Conservation (phyloP, 140 eudicot species). For the Oenanthe javanica region DNA sequence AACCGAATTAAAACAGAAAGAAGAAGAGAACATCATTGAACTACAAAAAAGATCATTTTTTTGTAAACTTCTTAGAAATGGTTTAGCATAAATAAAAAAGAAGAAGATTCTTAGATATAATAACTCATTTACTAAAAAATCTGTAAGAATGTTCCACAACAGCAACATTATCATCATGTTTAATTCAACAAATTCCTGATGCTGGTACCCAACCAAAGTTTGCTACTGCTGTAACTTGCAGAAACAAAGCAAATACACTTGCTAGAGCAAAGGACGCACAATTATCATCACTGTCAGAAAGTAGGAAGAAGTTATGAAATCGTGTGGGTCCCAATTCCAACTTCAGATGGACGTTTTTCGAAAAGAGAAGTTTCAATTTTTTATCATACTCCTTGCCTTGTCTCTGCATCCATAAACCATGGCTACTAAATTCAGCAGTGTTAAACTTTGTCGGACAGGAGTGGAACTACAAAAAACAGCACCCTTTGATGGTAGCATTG, state of each 20-base stretch:
- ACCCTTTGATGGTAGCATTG: conserved; percentile 56
- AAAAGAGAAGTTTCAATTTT: conserved; percentile 30
- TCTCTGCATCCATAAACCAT: conserved; percentile 56
- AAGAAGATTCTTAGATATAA: neutral
- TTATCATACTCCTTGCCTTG: conserved; percentile 71
- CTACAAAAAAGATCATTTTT: too few species aligned
- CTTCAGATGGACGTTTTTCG: conserved; percentile 52
- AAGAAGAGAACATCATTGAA: neutral
- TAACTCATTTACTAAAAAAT: neutral
- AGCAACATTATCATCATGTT: neutral
- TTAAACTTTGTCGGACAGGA: conserved; percentile 38
- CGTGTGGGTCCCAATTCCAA: conserved; percentile 62
- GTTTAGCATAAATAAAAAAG: neutral
- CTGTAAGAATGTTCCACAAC: neutral
- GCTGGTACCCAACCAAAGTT: neutral
- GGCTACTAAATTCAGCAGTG: conserved; percentile 49
- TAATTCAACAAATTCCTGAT: neutral
- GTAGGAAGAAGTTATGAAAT: conserved; percentile 33
- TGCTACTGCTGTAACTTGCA: conserved; percentile 22
- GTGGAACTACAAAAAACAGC: conserved; percentile 47
- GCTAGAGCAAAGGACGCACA: conserved; percentile 48
- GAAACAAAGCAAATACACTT: conserved; percentile 40
- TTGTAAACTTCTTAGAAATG: neutral
- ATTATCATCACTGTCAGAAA: conserved; percentile 32
- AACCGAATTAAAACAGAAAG: neutral